phyloP scores from a whole-genome alignment of 2,329 filamentous ascomycete species.

The Immersiporthe knoxdaviesiana region DNA sequence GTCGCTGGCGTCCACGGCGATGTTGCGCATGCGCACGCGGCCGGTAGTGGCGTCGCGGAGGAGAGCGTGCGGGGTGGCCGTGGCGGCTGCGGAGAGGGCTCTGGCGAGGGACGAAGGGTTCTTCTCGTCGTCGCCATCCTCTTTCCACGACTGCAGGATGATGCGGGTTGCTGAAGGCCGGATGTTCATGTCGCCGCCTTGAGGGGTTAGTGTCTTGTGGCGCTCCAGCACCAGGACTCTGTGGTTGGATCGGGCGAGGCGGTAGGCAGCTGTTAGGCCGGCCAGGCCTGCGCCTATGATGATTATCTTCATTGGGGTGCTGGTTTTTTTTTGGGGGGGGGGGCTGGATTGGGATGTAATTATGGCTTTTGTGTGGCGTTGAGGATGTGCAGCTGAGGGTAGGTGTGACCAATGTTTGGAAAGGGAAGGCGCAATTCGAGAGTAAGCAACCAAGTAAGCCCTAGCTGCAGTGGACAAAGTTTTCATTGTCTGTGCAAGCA shows the following conservation, averaged over 20 bases:
- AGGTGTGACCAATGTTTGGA: conserved; percentile 31
- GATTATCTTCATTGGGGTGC: conserved; percentile 30
- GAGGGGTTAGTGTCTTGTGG: conserved; percentile 24
- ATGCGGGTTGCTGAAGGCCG: conserved; percentile 30
- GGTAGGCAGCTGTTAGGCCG: conserved; percentile 32
- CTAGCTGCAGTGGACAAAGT: too few species aligned
- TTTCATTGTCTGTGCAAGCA: too few species aligned
- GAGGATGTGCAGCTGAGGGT: conserved; percentile 26
- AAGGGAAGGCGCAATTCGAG: too few species aligned
- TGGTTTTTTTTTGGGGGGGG: not conserved
- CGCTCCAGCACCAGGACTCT: conserved; percentile 31
- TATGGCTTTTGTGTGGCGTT: too few species aligned
- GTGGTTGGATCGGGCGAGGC: conserved; percentile 30
- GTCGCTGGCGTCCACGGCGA: conserved; percentile 27
- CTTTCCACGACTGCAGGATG: conserved; percentile 29
- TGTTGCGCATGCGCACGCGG: conserved; percentile 23
- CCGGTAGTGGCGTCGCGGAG: conserved; percentile 31
- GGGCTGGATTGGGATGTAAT: too few species aligned
- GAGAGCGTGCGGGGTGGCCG: conserved; percentile 19
- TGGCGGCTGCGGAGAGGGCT: not conserved
- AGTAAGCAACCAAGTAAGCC: not conserved
- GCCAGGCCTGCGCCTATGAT: conserved; percentile 33
- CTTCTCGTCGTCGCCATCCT: not conserved
- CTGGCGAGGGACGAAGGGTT: not conserved
- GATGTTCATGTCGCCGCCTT: conserved; percentile 32